Percentiles rank a stretch among this genome's conserved stretches.
Conservation (phyloP, 495 filamentous ascomycete genomes). For the Penicillium samsonianum region DNA sequence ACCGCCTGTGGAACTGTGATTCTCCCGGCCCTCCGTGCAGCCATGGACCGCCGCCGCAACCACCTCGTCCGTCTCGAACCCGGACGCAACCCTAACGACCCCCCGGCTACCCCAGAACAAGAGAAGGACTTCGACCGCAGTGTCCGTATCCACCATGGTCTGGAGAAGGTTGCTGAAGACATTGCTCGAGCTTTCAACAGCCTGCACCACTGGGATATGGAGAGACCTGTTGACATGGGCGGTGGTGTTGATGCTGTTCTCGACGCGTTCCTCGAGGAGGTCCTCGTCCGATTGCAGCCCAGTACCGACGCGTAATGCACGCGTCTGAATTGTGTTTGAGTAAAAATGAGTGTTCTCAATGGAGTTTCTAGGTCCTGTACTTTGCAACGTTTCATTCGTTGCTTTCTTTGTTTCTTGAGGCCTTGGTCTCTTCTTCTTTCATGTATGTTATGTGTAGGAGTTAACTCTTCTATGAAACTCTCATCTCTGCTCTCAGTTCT, state of each 20-base stretch:
- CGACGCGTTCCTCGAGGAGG: conserved; percentile 90
- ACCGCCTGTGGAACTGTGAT: conserved; percentile 61
- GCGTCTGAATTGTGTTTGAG: background rate
- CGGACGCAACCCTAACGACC: conserved; percentile 14
- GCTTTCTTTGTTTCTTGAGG: background rate
- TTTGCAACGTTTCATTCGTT: background rate
- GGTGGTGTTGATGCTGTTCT: conserved; percentile 81
- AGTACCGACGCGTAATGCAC: background rate
- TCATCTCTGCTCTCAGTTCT: background rate
- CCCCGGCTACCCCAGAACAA: conserved; percentile 20
- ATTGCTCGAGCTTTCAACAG: conserved; percentile 75
- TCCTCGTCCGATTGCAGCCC: conserved; percentile 85
- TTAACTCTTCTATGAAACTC: background rate
- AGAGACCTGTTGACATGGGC: conserved; percentile 86
- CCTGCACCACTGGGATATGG: conserved; percentile 82
- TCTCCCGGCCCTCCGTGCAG: conserved; percentile 85
- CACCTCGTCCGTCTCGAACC: conserved; percentile 30
- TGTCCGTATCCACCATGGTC: conserved; percentile 77
- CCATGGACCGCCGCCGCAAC: conserved; percentile 70
- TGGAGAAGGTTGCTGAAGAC: conserved; percentile 75
- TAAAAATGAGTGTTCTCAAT: background rate
- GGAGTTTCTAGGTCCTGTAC: background rate
- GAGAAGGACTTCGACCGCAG: conserved; percentile 49
- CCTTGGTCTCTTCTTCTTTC: background rate
- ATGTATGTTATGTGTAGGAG: conserved; percentile 1